phyloP scores from a whole-genome alignment of 2,329 filamentous ascomycete species.

The Ceratocystis ficicola region DNA sequence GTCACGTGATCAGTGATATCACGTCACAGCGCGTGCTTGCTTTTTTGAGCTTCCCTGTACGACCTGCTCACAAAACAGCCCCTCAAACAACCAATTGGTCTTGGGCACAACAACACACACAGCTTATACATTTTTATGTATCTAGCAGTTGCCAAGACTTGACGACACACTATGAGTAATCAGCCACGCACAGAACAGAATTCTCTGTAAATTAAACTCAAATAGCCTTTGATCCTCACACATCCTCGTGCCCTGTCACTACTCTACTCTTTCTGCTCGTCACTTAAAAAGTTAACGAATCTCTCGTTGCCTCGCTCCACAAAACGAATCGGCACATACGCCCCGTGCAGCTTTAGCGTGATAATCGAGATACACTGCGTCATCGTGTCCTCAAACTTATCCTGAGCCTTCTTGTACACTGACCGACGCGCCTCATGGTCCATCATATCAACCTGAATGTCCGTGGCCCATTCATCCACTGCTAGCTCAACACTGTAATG shows the following conservation, averaged over 20 bases:
- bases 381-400: conserved; percentile 41
- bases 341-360: conserved; percentile 56
- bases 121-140: no score
- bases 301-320: conserved; percentile 58
- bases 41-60: background rate
- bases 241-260: background rate
- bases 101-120: no score
- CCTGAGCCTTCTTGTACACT: conserved; percentile 51
- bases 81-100: no score
- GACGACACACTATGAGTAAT: background rate
- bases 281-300: conserved; percentile 39
- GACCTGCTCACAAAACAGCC: no score
- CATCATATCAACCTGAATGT: conserved; percentile 44
- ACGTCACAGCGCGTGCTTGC: background rate
- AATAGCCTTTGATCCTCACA: background rate
- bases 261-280: background rate
- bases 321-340: conserved; percentile 53
- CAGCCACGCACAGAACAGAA: background rate
- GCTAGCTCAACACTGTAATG: conserved; percentile 58
- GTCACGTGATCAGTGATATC: background rate
- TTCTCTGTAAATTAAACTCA: background rate
- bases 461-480: conserved; percentile 46
- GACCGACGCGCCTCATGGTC: conserved; percentile 33
- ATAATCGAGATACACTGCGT: conserved; percentile 48
- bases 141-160: background rate